Evolutionary conservation across 257 asterid genomes (phyloP).

Genomic region (Mitragyna speciosa): DNA sequence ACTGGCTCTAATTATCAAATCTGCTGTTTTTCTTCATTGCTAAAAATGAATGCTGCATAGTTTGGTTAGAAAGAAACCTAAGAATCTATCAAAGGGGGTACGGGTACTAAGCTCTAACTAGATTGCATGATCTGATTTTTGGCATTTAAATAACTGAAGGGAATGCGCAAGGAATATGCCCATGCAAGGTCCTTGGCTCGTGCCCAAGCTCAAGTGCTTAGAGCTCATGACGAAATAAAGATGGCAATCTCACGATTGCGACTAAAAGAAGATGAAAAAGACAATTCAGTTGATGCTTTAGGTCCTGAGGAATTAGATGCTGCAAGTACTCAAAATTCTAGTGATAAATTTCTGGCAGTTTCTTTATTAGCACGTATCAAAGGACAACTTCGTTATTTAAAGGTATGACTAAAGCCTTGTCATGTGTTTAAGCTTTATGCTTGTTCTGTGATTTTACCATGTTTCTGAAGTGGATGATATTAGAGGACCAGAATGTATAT

Average conservation of each 20-base stretch:
- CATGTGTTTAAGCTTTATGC: slow-evolving; percentile 10
- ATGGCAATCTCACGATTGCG: slow-evolving; percentile 95
- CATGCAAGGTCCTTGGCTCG: slow-evolving; percentile 75
- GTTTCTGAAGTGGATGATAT: neutral
- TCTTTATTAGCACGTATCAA: slow-evolving; percentile 70
- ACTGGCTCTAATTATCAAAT: neutral
- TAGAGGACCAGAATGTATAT: neutral
- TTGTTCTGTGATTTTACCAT: neutral
- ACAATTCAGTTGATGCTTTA: slow-evolving; percentile 78
- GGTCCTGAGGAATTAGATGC: slow-evolving; percentile 73
- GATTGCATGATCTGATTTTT: slow-evolving; percentile 4
- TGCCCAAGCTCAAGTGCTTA: slow-evolving; percentile 90
- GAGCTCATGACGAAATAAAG: slow-evolving; percentile 91
- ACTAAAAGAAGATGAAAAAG: slow-evolving; percentile 71
- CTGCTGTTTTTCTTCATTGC: neutral
- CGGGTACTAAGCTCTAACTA: neutral
- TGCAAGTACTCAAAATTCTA: slow-evolving; percentile 78
- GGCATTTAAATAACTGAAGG: slow-evolving; percentile 36
- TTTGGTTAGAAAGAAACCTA: neutral
- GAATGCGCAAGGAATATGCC: slow-evolving; percentile 91
- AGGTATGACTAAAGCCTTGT: slow-evolving; percentile 43
- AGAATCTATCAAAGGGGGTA: neutral
- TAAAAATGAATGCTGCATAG: neutral
- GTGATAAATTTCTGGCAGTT: slow-evolving; percentile 78
- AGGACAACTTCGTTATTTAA: slow-evolving; percentile 96